phyloP scores from a whole-genome alignment of 805 yeast species.

The Metschnikowia koreensis region DNA sequence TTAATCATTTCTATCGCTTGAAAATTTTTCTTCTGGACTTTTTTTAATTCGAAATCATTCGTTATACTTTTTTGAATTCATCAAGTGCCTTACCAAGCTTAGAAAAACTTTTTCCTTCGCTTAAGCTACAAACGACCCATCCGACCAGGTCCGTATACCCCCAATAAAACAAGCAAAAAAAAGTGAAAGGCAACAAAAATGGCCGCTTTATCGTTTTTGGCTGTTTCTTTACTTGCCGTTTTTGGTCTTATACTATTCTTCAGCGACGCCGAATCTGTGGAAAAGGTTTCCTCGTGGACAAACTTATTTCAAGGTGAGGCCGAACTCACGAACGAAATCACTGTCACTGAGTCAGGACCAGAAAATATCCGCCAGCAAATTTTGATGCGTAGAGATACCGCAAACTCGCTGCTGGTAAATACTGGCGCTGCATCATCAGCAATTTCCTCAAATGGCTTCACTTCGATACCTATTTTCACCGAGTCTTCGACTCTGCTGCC shows the following conservation, averaged over 20 bases:
- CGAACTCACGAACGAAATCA: not conserved
- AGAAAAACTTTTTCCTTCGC: not conserved
- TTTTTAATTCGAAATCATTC: not conserved
- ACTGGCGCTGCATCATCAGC: not conserved
- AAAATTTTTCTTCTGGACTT: not conserved
- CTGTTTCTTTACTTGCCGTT: constrained; percentile 1
- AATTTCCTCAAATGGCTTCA: not conserved
- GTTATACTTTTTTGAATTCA: not conserved
- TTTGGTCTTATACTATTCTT: constrained; percentile 1
- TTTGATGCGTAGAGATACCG: constrained; percentile 4
- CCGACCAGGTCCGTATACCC: too few relatives aligned
- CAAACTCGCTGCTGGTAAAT: constrained; percentile 3
- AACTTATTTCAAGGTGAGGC: not conserved
- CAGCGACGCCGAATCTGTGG: not conserved
- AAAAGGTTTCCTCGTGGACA: not conserved
- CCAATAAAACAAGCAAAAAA: not conserved
- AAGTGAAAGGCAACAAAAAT: not conserved
- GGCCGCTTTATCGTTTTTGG: constrained; percentile 7
- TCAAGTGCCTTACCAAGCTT: not conserved
- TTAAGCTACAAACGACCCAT: not conserved
- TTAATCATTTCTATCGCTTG: not conserved
- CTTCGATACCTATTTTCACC: not conserved
- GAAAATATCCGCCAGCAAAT: not conserved
- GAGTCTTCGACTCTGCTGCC: not conserved
- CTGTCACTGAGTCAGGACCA: not conserved